Base-by-base conservation (phyloP, 2,329 filamentous ascomycete species). In the Calonectria henricotiae region DNA sequence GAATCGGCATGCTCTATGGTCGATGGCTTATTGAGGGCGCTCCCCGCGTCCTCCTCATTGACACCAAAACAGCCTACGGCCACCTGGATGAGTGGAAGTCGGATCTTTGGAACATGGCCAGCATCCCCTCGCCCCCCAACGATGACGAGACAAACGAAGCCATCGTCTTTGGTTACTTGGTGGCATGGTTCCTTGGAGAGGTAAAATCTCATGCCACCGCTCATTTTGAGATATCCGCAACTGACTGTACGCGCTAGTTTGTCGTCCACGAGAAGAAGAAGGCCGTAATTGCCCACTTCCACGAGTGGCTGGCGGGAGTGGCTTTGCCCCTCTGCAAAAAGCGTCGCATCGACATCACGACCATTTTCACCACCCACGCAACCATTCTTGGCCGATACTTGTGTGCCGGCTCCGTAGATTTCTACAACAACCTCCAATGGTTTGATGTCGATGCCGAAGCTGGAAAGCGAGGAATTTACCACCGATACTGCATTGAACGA, bases 111-210 rank as follows among this genome's bases (percentile, higher is more conserved):
- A 94, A 95, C 76, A 90, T 91, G 11, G 93, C 96, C 30, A 93
- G 94, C 74, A 98, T 99, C 77, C 96, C 96, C n/a, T 94, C 95
- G 15, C 96, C 96, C 12, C 92, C 94, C 8, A 91, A 91, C 73
- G 96, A 99, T 79, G 92, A 95, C 63, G 96, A 99, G 87, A 98
- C 96, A 65, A 98, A 98, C 80, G 96, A 98, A 84, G 93, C 96
- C 46, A 96, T 98, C 80, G 94, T 98, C 47, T 98, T 98, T 85
- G 96, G 96, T 62, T 99, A 99, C 81, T 85, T 99, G 69, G 94
- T 98, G 51, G 95, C 96, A 37, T 99, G 96, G 96, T 98, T 98
- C 83, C 86, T 99, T 74, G 96, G 96, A 85, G 96, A 98, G 91
- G 95, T 97, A 86, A 79, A 88, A 43, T 32, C 13, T 46, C 51